Percentiles rank a stretch among this genome's conserved stretches.
phyloP scores from a whole-genome alignment of 2,329 filamentous ascomycete genomes.

The Alternaria triticina region DNA sequence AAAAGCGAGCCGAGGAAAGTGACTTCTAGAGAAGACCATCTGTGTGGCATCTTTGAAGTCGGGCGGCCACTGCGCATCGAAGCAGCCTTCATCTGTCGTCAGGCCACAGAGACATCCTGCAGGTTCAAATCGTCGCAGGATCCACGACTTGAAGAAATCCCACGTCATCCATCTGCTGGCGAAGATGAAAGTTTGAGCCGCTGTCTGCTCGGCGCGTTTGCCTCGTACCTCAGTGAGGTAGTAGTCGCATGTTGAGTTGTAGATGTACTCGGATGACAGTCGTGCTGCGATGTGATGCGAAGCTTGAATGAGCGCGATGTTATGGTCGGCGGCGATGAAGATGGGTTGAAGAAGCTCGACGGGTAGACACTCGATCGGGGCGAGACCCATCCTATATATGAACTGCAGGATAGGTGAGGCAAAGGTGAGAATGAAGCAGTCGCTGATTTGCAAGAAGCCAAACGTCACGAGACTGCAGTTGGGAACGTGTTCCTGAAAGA shows the following conservation, averaged over 20 bases:
- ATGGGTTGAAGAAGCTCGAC: slow-evolving; percentile 60
- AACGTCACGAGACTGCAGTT: rapidly evolving
- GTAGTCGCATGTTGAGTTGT: slow-evolving; percentile 31
- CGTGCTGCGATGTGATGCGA: slow-evolving; percentile 50
- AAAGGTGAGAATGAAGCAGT: neutral
- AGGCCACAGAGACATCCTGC: slow-evolving; percentile 37
- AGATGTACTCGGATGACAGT: slow-evolving; percentile 35
- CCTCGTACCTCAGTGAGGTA: slow-evolving; percentile 23
- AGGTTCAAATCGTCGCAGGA: slow-evolving; percentile 21
- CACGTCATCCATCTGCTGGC: slow-evolving; percentile 44
- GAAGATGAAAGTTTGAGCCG: slow-evolving; percentile 35
- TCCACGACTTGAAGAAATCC: slow-evolving; percentile 37
- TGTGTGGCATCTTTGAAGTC: slow-evolving; percentile 34
- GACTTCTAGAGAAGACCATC: slow-evolving; percentile 39
- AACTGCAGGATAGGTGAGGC: neutral
- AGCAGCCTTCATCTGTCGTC: slow-evolving; percentile 27
- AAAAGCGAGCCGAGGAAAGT: slow-evolving; percentile 33
- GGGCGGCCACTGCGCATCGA: slow-evolving; percentile 40
- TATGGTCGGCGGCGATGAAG: slow-evolving; percentile 54
- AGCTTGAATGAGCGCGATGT: slow-evolving; percentile 49
- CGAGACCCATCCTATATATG: slow-evolving; percentile 13
- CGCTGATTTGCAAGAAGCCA: neutral
- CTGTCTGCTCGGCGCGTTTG: slow-evolving; percentile 19
- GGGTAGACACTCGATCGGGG: slow-evolving; percentile 55
- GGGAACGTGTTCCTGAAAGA: neutral